Evolutionary conservation across 805 yeast species (phyloP).

Genomic region (Starmerella davenportii): DNA sequence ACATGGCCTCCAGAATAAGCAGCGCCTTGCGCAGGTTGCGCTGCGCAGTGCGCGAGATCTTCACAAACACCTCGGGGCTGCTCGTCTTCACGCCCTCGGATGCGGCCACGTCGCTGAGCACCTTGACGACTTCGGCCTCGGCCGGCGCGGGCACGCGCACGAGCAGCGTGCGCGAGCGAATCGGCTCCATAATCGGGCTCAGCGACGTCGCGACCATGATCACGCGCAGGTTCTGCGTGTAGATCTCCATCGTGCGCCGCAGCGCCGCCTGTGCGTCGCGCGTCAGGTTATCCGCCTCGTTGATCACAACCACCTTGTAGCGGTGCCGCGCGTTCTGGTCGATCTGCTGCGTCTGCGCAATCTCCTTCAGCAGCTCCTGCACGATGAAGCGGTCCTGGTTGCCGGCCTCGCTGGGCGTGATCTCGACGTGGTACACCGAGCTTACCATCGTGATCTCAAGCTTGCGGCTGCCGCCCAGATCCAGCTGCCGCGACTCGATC

Average conservation of each 20-base stretch:
- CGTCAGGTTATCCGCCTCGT: slow-evolving; percentile 92
- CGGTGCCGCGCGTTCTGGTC: slow-evolving; percentile 41
- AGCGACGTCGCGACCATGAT: slow-evolving; percentile 76
- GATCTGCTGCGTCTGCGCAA: slow-evolving; percentile 92
- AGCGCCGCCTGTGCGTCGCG: slow-evolving; percentile 85
- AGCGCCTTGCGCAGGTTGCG: slow-evolving; percentile 66
- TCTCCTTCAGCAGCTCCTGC: slow-evolving; percentile 81
- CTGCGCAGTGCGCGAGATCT: slow-evolving; percentile 37
- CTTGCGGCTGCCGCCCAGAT: slow-evolving; percentile 45
- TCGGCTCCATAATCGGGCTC: slow-evolving; percentile 83
- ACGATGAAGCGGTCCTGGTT: slow-evolving; percentile 87
- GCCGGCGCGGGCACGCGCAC: slow-evolving; percentile 78
- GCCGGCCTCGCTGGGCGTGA: slow-evolving; percentile 94
- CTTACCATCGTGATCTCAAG: slow-evolving; percentile 87
- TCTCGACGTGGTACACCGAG: slow-evolving; percentile 76
- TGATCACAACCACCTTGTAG: slow-evolving; percentile 67
- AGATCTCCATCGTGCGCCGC: slow-evolving; percentile 56
- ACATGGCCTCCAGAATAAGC: slow-evolving; percentile 63
- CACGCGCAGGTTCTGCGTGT: slow-evolving; percentile 63
- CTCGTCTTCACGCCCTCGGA: slow-evolving; percentile 34
- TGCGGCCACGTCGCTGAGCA: slow-evolving; percentile 37
- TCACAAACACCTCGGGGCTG: slow-evolving; percentile 30
- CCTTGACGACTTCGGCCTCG: slow-evolving; percentile 35
- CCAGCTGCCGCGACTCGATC: slow-evolving; percentile 75
- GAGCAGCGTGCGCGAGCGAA: slow-evolving; percentile 76